Percentiles rank a stretch among this genome's conserved stretches.
These are phyloP conservation scores for Meyerozyma elateridarum DNA, from an alignment of 1,139 yeast genomes.

Conservation along the genomic window DNA sequence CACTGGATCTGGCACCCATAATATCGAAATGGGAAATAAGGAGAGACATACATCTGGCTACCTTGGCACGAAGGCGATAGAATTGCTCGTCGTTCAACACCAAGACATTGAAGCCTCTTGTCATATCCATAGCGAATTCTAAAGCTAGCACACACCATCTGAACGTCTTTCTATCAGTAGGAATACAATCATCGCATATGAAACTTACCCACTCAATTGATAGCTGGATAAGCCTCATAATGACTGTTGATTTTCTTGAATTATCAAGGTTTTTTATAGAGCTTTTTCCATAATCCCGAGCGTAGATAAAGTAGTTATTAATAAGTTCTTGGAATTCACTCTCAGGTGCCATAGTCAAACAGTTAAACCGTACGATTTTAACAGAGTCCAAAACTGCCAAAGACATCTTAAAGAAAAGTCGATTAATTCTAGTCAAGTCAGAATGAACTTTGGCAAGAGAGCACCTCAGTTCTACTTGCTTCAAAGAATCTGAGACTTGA, in stretches of 20 bases:
- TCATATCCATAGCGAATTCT: slow-evolving; percentile 95
- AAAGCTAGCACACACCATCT: slow-evolving; percentile 95
- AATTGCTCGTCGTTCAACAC: slow-evolving; percentile 79
- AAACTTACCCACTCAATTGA: slow-evolving; percentile 91
- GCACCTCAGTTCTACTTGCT: slow-evolving; percentile 57
- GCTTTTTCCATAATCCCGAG: slow-evolving; percentile 78
- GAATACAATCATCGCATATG: slow-evolving; percentile 90
- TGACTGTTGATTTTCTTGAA: slow-evolving; percentile 61
- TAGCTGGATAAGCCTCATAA: slow-evolving; percentile 67
- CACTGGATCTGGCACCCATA: slow-evolving; percentile 95
- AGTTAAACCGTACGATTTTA: slow-evolving; percentile 45
- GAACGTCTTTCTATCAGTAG: slow-evolving; percentile 86
- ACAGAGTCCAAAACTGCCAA: slow-evolving; percentile 65
- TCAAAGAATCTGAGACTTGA: slow-evolving; percentile 33
- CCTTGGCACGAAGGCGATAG: slow-evolving; percentile 66
- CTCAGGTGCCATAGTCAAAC: slow-evolving; percentile 33
- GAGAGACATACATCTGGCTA: slow-evolving; percentile 92
- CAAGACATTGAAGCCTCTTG: slow-evolving; percentile 82
- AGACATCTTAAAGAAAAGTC: slow-evolving; percentile 66
- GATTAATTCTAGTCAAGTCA: slow-evolving; percentile 64
- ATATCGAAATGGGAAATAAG: slow-evolving; percentile 94
- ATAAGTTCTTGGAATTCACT: slow-evolving; percentile 68
- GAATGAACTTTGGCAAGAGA: slow-evolving; percentile 71
- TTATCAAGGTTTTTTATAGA: slow-evolving; percentile 64
- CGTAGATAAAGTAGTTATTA: slow-evolving; percentile 72